phyloP scores from a whole-genome alignment of 2,329 filamentous ascomycete species.

The Cytospora piceae region DNA sequence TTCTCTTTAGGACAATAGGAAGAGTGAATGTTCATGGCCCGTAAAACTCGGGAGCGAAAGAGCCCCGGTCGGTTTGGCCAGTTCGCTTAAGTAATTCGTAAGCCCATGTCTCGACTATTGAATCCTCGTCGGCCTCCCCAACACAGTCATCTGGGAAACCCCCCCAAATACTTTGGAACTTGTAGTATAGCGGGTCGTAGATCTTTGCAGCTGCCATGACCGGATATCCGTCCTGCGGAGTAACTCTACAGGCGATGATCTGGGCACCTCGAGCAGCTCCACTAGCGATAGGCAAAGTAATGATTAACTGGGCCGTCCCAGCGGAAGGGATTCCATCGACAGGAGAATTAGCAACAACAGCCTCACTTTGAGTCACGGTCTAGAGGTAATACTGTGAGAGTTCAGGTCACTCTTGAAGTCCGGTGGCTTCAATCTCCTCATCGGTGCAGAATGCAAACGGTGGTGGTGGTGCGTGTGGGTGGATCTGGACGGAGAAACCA shows the following conservation, averaged over 20 bases:
- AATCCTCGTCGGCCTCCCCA: neutral
- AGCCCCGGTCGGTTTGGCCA: neutral
- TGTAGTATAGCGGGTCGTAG: constrained; percentile 2
- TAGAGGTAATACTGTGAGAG: neutral
- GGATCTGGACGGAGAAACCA: neutral
- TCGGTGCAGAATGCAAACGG: neutral
- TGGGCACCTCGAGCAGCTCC: constrained; percentile 5
- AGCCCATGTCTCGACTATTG: neutral
- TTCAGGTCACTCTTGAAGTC: neutral
- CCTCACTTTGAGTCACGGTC: neutral
- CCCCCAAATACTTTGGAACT: neutral
- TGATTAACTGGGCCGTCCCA: neutral
- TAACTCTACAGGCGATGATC: neutral
- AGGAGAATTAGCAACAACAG: neutral
- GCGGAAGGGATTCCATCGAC: neutral
- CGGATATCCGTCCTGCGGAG: neutral
- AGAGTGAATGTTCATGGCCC: constrained; percentile 3
- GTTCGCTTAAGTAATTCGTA: neutral
- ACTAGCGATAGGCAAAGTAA: neutral
- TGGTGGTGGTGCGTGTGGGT: neutral
- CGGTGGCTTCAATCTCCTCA: neutral
- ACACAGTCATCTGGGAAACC: neutral
- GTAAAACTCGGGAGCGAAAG: neutral
- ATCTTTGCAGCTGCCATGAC: constrained; percentile 7
- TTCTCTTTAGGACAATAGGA: neutral